Conservation (phyloP, 2,329 filamentous ascomycete genomes). For the Diaporthe batatas region DNA sequence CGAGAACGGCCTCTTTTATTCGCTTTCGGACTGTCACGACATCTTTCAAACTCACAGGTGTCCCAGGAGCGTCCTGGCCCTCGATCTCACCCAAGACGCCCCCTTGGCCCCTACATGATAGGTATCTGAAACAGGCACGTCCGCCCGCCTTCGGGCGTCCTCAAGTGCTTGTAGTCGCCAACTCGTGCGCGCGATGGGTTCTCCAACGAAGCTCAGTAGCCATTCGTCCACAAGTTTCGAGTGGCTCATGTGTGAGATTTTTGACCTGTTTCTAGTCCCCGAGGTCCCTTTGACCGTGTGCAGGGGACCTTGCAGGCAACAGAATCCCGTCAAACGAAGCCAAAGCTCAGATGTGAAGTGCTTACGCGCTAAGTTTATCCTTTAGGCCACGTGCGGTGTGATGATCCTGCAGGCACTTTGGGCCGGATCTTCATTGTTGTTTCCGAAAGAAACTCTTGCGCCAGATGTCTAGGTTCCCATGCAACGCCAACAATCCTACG, state of each 20-base stretch:
- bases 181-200: too few species aligned
- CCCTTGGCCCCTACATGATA: too few species aligned
- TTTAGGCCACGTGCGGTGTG: background rate
- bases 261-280: too few species aligned
- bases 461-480: conserved; percentile 2
- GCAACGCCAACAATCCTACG: conserved; percentile 13
- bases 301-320: background rate
- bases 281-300: too few species aligned
- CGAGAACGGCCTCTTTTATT: background rate
- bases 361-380: background rate
- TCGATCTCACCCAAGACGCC: background rate
- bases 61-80: background rate
- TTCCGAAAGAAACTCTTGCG: background rate
- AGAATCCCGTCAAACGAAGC: background rate
- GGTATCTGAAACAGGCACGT: background rate
- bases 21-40: background rate
- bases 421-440: background rate
- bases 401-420: background rate
- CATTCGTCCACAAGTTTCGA: background rate
- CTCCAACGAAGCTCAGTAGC: background rate
- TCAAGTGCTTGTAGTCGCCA: background rate
- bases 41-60: background rate
- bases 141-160: too few species aligned
- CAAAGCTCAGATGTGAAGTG: too few species aligned
- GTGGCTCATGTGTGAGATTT: background rate